phyloP scores from a whole-genome alignment of 176 grass and related monocot genomes.

The Rhynchospora pubera region DNA sequence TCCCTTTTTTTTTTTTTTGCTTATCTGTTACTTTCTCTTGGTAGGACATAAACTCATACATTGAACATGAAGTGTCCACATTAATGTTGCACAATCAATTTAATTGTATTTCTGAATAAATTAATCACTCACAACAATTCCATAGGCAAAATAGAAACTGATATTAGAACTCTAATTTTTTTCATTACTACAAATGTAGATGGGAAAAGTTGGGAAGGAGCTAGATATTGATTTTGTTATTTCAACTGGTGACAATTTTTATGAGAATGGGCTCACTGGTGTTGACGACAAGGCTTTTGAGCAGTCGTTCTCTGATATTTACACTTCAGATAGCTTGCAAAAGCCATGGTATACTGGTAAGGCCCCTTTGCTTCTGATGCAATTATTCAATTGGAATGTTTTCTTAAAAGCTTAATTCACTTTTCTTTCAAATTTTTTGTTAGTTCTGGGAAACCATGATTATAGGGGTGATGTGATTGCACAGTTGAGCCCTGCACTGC shows the following conservation, averaged over 20 bases:
- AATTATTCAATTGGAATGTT: not conserved
- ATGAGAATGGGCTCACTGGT: slow-evolving; percentile 53
- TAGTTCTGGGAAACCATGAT: slow-evolving; percentile 82
- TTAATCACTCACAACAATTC: not conserved
- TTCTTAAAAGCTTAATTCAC: not conserved
- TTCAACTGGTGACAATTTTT: slow-evolving; percentile 85
- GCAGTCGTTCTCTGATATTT: slow-evolving; percentile 69
- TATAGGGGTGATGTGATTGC: slow-evolving; percentile 51
- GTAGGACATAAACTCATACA: not conserved
- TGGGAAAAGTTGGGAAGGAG: slow-evolving; percentile 55
- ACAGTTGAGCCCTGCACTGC: slow-evolving; percentile 37
- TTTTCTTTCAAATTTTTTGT: not conserved
- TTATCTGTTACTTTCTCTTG: not conserved
- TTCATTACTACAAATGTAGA: slow-evolving; percentile 23
- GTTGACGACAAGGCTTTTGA: slow-evolving; percentile 57
- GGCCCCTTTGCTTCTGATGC: not conserved
- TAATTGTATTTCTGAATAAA: not conserved
- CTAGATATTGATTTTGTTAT: slow-evolving; percentile 64
- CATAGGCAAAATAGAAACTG: not conserved
- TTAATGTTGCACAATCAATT: not conserved
- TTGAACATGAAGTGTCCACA: not conserved
- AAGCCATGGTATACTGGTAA: slow-evolving; percentile 82
- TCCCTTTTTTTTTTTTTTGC: not conserved
- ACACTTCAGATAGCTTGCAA: slow-evolving; percentile 66
- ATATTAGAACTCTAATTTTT: not conserved